Conservation (phyloP, 192 early-diverging fungal genomes). For the Podila clonocystis region DNA sequence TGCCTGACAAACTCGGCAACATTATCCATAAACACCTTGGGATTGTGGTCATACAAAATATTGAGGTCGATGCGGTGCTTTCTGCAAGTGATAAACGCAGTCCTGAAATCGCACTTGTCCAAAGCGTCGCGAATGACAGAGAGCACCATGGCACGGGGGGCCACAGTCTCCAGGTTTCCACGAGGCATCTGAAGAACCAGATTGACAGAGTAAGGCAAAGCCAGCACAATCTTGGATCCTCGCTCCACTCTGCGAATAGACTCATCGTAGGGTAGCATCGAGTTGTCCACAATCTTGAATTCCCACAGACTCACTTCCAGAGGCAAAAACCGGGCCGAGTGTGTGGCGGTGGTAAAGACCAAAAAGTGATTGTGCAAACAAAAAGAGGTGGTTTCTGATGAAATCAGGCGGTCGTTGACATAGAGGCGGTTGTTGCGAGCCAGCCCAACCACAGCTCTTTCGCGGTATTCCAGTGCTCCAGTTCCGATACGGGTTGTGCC, state of each 20-base stretch:
- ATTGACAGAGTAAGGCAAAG: conserved; percentile 72
- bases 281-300: conserved; percentile 57
- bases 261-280: conserved; percentile 68
- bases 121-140: conserved; percentile 72
- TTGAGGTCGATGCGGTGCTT: conserved; percentile 96
- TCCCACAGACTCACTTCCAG: conserved; percentile 34
- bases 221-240: conserved; percentile 87
- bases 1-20: conserved; percentile 78
- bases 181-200: conserved; percentile 95
- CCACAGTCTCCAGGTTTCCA: conserved; percentile 94
- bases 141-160: conserved; percentile 90
- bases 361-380: conserved; percentile 84
- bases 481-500: conserved; percentile 46
- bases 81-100: conserved; percentile 85
- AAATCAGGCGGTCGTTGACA: conserved; percentile 73
- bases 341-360: conserved; percentile 86
- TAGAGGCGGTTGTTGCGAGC: conserved; percentile 87
- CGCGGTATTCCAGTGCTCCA: conserved; percentile 40
- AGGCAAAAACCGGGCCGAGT: conserved; percentile 80
- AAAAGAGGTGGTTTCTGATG: conserved; percentile 87
- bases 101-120: conserved; percentile 73
- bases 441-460: conserved; percentile 74
- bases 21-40: conserved; percentile 73
- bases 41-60: conserved; percentile 84
- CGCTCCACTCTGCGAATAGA: conserved; percentile 86